Base-by-base conservation (phyloP, 2,329 filamentous ascomycete genomes). In the Polychaeton citri region DNA sequence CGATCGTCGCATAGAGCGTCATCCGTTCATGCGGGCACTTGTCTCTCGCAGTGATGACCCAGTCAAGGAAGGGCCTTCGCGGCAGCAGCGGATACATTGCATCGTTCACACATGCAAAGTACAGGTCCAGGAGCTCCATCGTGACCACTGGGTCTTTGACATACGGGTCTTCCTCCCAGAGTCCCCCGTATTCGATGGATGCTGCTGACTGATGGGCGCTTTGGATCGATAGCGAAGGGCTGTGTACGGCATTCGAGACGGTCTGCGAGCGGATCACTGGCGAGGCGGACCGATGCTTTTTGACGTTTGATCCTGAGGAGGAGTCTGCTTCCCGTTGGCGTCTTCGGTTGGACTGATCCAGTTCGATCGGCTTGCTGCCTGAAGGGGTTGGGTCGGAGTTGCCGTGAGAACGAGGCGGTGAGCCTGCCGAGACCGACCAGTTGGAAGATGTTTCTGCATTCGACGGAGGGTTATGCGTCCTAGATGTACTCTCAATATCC, bases 1-100 rank as follows among this genome's bases (percentile, higher is more conserved):
- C 67, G 41, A 79, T 61, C 45, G 77, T 64, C 1, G 69, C 64
- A 49, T 79, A 76, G 7, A 79, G 56, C 3, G 78, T 58, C 68
- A 76, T 74, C 28, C 69, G 60, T 47, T 78, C 73, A 18, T 52
- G 47, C 17, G 47, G 47, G 24, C 40, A 49, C 38, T 57, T 57
- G 2, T 48, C 39, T 28, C 70, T 64, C 15, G 59, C 53, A 10
- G 61, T 66, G 45, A 72, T 74, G 21, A 72, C 55, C 75, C 75
- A 79, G 16, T 58, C 48, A 18, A 64, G 55, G 43, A 79, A 77
- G 7, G 64, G 59, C 26, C 59, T 53, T 21, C 63, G 61, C 2
- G 74, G 72, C 39, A 76, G 72, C 43, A 78, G 68, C 40, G 63
- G 62, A 45, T 71, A 73, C 8, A 67, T 62, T 4, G 64, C 64